Conservation (phyloP, 2,329 filamentous ascomycete species). For the Fulvia fulva region DNA sequence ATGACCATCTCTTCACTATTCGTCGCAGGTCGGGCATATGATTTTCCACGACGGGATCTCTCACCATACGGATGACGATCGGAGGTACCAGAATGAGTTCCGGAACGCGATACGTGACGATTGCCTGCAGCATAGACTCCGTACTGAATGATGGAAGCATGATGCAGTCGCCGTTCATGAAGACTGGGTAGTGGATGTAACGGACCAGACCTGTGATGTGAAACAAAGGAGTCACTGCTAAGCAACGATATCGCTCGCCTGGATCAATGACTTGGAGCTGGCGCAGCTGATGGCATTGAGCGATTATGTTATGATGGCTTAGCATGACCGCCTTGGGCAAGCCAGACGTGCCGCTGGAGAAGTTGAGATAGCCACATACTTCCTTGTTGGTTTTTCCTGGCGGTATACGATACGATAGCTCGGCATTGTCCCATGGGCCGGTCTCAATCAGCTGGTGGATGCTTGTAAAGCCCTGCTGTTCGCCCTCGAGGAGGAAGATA, state of each 20-base stretch:
- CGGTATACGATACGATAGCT: conserved; percentile 47
- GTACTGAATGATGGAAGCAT: conserved; percentile 63
- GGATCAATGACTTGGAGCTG: conserved; percentile 45
- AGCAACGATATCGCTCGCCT: conserved; percentile 42
- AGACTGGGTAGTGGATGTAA: conserved; percentile 57
- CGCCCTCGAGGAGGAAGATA: conserved; percentile 54
- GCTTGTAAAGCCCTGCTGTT: conserved; percentile 44
- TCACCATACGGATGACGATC: conserved; percentile 57
- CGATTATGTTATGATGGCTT: conserved; percentile 51
- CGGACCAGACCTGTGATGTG: conserved; percentile 61
- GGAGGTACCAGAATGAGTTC: conserved; percentile 58
- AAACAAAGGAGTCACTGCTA: conserved; percentile 57
- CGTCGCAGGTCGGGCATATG: conserved; percentile 50
- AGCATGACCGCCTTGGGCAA: conserved; percentile 49
- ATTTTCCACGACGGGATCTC: conserved; percentile 50
- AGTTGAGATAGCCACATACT: conserved; percentile 48
- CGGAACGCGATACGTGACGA: conserved; percentile 48
- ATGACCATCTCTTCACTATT: conserved; percentile 52
- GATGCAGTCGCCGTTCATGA: conserved; percentile 59
- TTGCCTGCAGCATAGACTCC: conserved; percentile 50
- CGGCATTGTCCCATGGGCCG: conserved; percentile 38
- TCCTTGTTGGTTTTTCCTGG: conserved; percentile 52
- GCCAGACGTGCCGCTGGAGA: conserved; percentile 45
- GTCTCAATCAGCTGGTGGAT: conserved; percentile 42
- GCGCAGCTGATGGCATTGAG: conserved; percentile 58